These are phyloP conservation scores for Nigrospora oryzae DNA, from an alignment of 2,329 filamentous ascomycete genomes.

Conservation along the genomic window DNA sequence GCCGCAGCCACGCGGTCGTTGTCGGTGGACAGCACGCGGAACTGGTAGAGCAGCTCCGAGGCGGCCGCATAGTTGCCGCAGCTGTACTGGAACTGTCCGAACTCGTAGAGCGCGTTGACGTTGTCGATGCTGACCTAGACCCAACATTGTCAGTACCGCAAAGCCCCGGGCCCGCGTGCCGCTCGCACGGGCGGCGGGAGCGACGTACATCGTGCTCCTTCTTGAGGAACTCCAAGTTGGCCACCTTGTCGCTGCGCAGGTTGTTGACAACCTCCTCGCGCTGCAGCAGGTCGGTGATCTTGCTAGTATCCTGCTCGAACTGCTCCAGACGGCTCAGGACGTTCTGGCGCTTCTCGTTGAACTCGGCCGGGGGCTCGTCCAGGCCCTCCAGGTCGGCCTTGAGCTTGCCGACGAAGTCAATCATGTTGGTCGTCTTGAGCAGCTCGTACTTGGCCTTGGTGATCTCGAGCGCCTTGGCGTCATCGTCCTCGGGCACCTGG, in stretches of 20 bases:
- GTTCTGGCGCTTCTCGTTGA: slow-evolving; percentile 79
- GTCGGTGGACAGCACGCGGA: slow-evolving; percentile 95
- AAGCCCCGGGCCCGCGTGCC: no score
- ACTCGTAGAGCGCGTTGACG: slow-evolving; percentile 93
- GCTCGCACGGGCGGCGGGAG: neutral
- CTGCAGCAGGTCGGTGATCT: slow-evolving; percentile 78
- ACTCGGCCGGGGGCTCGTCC: slow-evolving; percentile 72
- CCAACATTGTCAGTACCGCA: slow-evolving; percentile 24
- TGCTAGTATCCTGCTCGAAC: slow-evolving; percentile 79
- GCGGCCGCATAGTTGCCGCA: slow-evolving; percentile 89
- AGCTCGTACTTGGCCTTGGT: slow-evolving; percentile 86
- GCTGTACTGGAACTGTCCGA: slow-evolving; percentile 95
- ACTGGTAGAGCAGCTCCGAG: slow-evolving; percentile 90
- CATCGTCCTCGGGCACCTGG: slow-evolving; percentile 67
- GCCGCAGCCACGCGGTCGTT: slow-evolving; percentile 95
- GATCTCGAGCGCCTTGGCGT: slow-evolving; percentile 56
- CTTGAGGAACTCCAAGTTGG: slow-evolving; percentile 97
- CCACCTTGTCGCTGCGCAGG: slow-evolving; percentile 91
- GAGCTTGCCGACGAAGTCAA: slow-evolving; percentile 88
- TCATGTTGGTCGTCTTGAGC: slow-evolving; percentile 97
- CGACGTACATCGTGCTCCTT: slow-evolving; percentile 78
- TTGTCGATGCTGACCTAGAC: slow-evolving; percentile 79
- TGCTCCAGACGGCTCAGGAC: slow-evolving; percentile 76
- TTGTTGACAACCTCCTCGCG: slow-evolving; percentile 87
- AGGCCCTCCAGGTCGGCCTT: slow-evolving; percentile 84